phyloP scores from a whole-genome alignment of 768 basidiomycete genomes.

The Trametes sanguinea region DNA sequence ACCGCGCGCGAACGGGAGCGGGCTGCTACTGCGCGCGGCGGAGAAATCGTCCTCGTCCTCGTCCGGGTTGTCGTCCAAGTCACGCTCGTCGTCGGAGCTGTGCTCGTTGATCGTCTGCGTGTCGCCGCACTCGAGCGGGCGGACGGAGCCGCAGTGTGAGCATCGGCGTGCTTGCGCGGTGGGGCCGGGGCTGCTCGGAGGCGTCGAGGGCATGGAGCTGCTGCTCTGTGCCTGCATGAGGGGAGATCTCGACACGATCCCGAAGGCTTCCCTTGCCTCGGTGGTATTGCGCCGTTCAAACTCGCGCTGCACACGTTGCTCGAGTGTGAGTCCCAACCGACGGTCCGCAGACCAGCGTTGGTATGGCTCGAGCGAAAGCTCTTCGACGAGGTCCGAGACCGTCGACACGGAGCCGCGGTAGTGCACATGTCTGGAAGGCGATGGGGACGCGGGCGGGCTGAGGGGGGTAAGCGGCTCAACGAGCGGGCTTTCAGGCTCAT shows the following conservation, averaged over 20 bases:
- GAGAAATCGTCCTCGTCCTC: not conserved
- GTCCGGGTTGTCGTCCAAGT: not conserved
- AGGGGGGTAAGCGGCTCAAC: not conserved
- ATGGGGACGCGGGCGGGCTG: constrained; percentile 30
- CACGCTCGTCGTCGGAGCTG: constrained; percentile 14
- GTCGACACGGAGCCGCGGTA: constrained; percentile 13
- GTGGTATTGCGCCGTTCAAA: constrained; percentile 28
- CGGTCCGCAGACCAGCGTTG: constrained; percentile 48
- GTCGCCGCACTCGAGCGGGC: constrained; percentile 17
- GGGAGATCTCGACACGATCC: not conserved
- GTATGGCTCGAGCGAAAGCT: constrained; percentile 50
- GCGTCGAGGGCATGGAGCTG: constrained; percentile 4
- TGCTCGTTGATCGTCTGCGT: constrained; percentile 12
- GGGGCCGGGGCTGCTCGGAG: not conserved
- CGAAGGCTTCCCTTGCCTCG: constrained; percentile 9
- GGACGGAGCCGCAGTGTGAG: constrained; percentile 27
- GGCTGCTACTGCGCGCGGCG: not conserved
- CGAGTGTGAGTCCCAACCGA: constrained; percentile 43
- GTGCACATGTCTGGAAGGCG: constrained; percentile 1
- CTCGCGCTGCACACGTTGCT: constrained; percentile 39
- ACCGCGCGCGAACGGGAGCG: not conserved
- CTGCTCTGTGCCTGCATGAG: not conserved
- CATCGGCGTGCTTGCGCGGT: constrained; percentile 13
- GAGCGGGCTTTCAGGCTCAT: constrained; percentile 1
- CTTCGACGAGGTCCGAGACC: constrained; percentile 40